phyloP scores from a whole-genome alignment of 768 basidiomycete species.

The Aureoboletus auriporus region DNA sequence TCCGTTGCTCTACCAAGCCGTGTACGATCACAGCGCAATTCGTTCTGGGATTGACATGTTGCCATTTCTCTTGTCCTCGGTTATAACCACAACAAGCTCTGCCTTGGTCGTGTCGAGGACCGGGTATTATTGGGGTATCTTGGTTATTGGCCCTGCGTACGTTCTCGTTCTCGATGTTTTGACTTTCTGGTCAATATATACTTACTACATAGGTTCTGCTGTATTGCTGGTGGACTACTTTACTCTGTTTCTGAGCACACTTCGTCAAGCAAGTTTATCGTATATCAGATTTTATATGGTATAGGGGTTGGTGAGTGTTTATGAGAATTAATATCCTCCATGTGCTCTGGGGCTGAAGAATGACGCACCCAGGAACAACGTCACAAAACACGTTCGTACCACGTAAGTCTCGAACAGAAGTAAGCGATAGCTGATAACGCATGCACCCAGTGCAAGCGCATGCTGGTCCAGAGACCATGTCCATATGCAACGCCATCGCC shows the following conservation, averaged over 20 bases:
- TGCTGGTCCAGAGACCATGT: slow-evolving; percentile 1
- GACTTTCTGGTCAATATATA: background rate
- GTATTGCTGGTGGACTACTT: slow-evolving; percentile 10
- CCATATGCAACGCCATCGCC: slow-evolving; percentile 6
- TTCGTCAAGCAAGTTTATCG: slow-evolving; percentile 1
- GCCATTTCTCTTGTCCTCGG: slow-evolving; percentile 14
- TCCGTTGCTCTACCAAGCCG: slow-evolving; percentile 19
- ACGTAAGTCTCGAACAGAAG: background rate
- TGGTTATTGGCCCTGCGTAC: slow-evolving; percentile 12
- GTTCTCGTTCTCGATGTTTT: background rate
- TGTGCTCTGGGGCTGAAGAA: background rate
- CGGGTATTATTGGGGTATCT: slow-evolving; percentile 12
- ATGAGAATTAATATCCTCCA: no score
- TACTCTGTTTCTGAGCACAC: slow-evolving; percentile 9
- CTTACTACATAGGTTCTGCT: slow-evolving; percentile 7
- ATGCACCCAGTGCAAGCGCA: slow-evolving; percentile 6
- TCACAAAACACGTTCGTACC: slow-evolving; percentile 11
- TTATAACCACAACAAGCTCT: slow-evolving; percentile 4
- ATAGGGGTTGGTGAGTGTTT: slow-evolving; percentile 6
- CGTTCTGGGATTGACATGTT: slow-evolving; percentile 20
- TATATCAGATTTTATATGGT: slow-evolving; percentile 14
- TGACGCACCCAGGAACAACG: background rate
- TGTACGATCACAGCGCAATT: slow-evolving; percentile 14
- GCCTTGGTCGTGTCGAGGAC: slow-evolving; percentile 10
- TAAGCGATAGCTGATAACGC: background rate